Conservation (phyloP, 1,284 basidiomycete genomes). For the Papiliotrema fonsecae region DNA sequence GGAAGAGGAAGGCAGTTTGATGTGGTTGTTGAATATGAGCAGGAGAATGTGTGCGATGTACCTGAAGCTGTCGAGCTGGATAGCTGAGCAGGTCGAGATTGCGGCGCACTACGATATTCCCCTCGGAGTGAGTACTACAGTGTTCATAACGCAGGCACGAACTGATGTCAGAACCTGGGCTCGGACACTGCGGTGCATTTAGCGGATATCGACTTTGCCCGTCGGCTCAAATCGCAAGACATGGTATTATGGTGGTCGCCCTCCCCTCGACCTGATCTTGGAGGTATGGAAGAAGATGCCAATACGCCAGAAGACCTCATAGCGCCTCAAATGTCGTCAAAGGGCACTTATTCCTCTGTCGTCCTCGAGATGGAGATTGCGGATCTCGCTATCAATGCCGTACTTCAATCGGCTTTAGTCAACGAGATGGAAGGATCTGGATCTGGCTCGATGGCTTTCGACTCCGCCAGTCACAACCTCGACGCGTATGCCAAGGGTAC, state of each 20-base stretch:
- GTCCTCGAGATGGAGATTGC: constrained; percentile 84
- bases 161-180: constrained; percentile 63
- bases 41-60: constrained; percentile 77
- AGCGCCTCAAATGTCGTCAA: constrained; percentile 75
- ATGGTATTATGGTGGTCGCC: constrained; percentile 96
- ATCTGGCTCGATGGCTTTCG: constrained; percentile 86
- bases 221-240: constrained; percentile 79
- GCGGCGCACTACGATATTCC: constrained; percentile 92
- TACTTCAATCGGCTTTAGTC: constrained; percentile 88
- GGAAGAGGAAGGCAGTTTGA: constrained; percentile 53
- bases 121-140: constrained; percentile 54
- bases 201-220: constrained; percentile 86
- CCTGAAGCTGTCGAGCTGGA: constrained; percentile 70
- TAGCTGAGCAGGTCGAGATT: constrained; percentile 73
- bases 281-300: constrained; percentile 84
- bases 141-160: not conserved
- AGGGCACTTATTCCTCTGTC: constrained; percentile 89
- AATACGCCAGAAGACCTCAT: constrained; percentile 71
- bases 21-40: constrained; percentile 54
- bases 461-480: constrained; percentile 82
- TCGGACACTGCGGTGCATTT: constrained; percentile 82
- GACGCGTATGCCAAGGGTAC: constrained; percentile 79
- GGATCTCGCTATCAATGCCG: constrained; percentile 90
- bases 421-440: constrained; percentile 93
- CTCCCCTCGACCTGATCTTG: constrained; percentile 82